A percentile compares a stretch with the other conserved stretches of the same genome.
Evolutionary conservation across 192 early-diverging fungal species (phyloP).

Genomic region (Backusella westeae): DNA sequence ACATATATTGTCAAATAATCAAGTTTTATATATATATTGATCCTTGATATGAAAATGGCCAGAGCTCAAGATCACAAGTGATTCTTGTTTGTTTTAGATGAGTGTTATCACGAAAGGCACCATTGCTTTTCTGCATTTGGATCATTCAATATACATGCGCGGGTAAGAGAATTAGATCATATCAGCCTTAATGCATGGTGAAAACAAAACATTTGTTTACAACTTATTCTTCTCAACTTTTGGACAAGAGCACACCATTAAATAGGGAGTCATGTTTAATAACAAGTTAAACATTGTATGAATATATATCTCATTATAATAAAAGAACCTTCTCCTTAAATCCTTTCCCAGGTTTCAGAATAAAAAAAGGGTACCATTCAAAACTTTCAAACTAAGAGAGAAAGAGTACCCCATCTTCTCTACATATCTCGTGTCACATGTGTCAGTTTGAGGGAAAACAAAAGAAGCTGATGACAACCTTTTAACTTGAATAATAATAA

Average conservation of each 20-base stretch:
- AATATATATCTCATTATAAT: not conserved
- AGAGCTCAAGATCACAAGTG: not conserved
- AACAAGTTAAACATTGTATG: not conserved
- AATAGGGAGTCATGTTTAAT: not conserved
- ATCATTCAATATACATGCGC: not conserved
- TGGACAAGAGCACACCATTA: not conserved
- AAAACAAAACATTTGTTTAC: not conserved
- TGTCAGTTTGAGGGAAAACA: not conserved
- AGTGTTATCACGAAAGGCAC: not conserved
- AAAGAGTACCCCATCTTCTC: not conserved
- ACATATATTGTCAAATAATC: too few relatives aligned
- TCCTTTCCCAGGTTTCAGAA: not conserved
- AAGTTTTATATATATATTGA: too few relatives aligned
- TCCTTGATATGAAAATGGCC: not conserved
- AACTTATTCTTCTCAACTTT: too few relatives aligned
- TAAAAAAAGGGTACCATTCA: not conserved
- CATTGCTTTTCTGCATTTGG: not conserved
- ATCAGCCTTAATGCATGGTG: not conserved
- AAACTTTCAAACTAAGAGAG: not conserved
- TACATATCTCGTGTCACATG: not conserved
- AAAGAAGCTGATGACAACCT: not conserved
- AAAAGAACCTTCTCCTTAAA: not conserved
- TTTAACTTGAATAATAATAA: too few relatives aligned
- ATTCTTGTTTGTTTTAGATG: not conserved
- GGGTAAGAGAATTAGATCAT: not conserved